Percentiles rank a stretch among this genome's conserved stretches.
phyloP scores from a whole-genome alignment of 78 protist genomes.

The Planoprotostelium fungivorum region DNA sequence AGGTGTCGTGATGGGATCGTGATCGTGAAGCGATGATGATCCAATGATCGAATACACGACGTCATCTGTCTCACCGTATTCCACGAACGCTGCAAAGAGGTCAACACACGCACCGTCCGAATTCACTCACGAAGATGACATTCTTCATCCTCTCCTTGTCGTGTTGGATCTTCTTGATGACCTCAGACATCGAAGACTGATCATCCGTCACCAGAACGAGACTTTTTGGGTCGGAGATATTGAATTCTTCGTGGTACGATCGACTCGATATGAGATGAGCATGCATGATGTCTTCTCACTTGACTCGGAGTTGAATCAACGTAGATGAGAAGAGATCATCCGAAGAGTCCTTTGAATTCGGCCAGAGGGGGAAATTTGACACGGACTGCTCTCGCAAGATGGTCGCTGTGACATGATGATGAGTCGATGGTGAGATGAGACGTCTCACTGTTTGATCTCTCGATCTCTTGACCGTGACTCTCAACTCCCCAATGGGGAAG shows the following conservation, averaged over 20 bases:
- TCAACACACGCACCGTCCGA: too few species aligned
- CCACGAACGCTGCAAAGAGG: too few species aligned
- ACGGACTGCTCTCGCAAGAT: neutral
- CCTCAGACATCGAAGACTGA: neutral
- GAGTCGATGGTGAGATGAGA: too few species aligned
- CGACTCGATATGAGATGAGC: neutral
- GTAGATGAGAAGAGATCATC: neutral
- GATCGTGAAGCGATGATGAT: too few species aligned
- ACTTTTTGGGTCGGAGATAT: neutral
- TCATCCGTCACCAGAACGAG: neutral
- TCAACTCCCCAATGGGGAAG: neutral
- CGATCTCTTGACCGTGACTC: neutral
- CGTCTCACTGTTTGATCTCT: too few species aligned
- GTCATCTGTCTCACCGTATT: too few species aligned
- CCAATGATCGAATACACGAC: too few species aligned
- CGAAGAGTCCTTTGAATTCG: neutral
- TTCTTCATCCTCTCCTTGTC: neutral
- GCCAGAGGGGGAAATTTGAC: neutral
- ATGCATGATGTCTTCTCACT: neutral
- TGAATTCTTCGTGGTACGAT: neutral
- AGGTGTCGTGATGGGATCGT: too few species aligned
- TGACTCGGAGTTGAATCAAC: neutral
- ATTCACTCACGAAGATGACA: neutral
- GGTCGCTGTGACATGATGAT: too few species aligned
- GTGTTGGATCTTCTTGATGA: neutral